Evolutionary conservation across 345 rosid genomes (phyloP).

Genomic region (Dovyalis caffra): DNA sequence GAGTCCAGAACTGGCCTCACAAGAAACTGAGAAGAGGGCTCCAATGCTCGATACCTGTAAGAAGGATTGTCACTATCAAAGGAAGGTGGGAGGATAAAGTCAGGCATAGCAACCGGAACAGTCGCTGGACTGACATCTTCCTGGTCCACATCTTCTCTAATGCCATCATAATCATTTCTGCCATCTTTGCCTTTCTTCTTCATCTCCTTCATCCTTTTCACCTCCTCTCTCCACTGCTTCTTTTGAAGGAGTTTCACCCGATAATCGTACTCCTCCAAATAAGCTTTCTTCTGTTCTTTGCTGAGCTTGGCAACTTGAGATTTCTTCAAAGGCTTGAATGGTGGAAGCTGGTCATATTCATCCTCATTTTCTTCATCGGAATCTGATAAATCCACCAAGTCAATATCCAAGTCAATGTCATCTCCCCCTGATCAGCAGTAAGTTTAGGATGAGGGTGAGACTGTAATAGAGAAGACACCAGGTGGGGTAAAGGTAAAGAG

Average conservation of each 20-base stretch:
- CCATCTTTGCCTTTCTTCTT: constrained; percentile 30
- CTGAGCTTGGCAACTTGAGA: constrained; percentile 37
- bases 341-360: constrained; percentile 44
- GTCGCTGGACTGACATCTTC: constrained; percentile 30
- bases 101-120: constrained; percentile 34
- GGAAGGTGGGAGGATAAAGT: constrained; percentile 38
- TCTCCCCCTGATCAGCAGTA: constrained; percentile 30
- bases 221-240: constrained; percentile 46
- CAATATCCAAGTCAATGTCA: constrained; percentile 29
- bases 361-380: constrained; percentile 31
- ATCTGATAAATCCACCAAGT: constrained; percentile 27
- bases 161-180: background rate
- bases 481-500: constrained; percentile 39
- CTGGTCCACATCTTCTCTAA: constrained; percentile 13
- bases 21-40: constrained; percentile 30
- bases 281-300: constrained; percentile 44
- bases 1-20: constrained; percentile 40
- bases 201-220: constrained; percentile 31
- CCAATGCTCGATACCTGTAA: constrained; percentile 37
- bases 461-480: constrained; percentile 48
- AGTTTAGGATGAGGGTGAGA: constrained; percentile 38
- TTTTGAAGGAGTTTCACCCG: constrained; percentile 42
- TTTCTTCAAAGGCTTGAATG: constrained; percentile 44
- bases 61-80: constrained; percentile 37
- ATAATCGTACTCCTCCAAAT: constrained; percentile 45